These are phyloP conservation scores for Aspergillus cavernicola DNA, from an alignment of 495 filamentous ascomycete species.

Conservation along the genomic window DNA sequence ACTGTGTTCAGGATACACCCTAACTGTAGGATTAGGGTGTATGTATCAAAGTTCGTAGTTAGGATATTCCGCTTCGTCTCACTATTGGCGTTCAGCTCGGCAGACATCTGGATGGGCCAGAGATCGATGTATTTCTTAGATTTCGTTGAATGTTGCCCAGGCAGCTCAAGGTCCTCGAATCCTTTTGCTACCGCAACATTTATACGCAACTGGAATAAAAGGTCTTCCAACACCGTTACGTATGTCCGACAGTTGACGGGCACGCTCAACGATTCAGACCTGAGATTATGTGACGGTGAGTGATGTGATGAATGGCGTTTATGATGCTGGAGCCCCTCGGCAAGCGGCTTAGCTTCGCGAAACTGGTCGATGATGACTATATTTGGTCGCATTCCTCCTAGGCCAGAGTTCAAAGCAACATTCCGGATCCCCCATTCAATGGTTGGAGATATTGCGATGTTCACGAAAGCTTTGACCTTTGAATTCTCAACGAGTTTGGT, in stretches of 20 bases:
- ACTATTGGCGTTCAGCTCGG: slow-evolving; percentile 64
- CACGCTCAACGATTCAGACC: slow-evolving; percentile 42
- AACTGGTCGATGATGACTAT: slow-evolving; percentile 79
- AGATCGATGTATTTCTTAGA: slow-evolving; percentile 80
- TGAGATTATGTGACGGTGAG: slow-evolving; percentile 17
- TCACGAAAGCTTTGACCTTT: slow-evolving; percentile 87
- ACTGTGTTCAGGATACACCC: slow-evolving; percentile 83
- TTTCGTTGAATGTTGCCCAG: slow-evolving; percentile 50
- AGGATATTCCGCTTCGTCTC: slow-evolving; percentile 62
- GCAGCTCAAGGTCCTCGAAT: slow-evolving; percentile 72
- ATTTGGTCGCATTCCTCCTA: slow-evolving; percentile 90
- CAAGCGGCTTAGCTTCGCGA: slow-evolving; percentile 51
- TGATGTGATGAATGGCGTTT: slow-evolving; percentile 24
- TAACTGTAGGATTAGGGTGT: slow-evolving; percentile 81
- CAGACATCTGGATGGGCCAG: slow-evolving; percentile 84
- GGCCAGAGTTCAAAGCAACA: slow-evolving; percentile 72
- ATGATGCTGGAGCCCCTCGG: slow-evolving; percentile 36
- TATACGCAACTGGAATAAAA: slow-evolving; percentile 71
- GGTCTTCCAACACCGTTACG: slow-evolving; percentile 79
- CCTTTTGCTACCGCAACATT: slow-evolving; percentile 86
- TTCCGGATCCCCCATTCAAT: slow-evolving; percentile 86
- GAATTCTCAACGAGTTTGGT: slow-evolving; percentile 81
- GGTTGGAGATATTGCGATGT: slow-evolving; percentile 74
- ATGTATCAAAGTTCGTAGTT: slow-evolving; percentile 91
- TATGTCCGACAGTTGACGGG: slow-evolving; percentile 66